These are phyloP conservation scores for Eucommia ulmoides DNA, from an alignment of 257 asterid genomes.

Conservation along the genomic window DNA sequence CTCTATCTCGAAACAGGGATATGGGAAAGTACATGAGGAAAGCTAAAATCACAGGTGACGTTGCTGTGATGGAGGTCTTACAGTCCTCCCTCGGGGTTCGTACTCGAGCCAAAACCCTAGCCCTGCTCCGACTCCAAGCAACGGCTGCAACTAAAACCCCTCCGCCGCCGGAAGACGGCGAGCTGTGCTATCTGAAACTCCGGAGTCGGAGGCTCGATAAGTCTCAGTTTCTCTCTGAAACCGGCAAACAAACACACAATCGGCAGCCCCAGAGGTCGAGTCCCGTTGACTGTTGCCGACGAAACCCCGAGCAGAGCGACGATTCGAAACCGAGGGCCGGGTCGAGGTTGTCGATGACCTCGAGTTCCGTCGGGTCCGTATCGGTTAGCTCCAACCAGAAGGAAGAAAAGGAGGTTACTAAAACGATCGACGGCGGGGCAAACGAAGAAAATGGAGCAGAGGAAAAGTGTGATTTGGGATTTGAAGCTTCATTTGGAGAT, in stretches of 20 bases:
- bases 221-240: conserved; percentile 4
- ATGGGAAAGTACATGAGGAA: conserved; percentile 60
- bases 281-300: neutral
- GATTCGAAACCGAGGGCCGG: conserved; percentile 1
- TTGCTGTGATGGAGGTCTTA: conserved; percentile 40
- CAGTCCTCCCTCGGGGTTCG: conserved; percentile 55
- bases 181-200: conserved; percentile 44
- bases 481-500: conserved; percentile 42
- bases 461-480: conserved; percentile 15
- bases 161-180: conserved; percentile 13
- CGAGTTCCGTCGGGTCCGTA: conserved; percentile 13
- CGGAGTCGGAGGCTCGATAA: conserved; percentile 52
- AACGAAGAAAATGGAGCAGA: conserved; percentile 9
- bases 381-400: conserved; percentile 15
- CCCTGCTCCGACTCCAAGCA: conserved; percentile 41
- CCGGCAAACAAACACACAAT: conserved; percentile 1
- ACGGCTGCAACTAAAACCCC: conserved; percentile 10
- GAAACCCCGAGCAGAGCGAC: neutral
- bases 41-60: conserved; percentile 30
- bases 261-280: neutral
- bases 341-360: conserved; percentile 6
- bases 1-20: neutral
- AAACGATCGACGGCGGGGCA: neutral
- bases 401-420: conserved; percentile 1
- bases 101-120: conserved; percentile 69